A percentile compares a stretch with the other conserved stretches of the same genome.
These are phyloP conservation scores for Aspergillus sp. DNA, from an alignment of 2,329 filamentous ascomycete species.

Conservation along the genomic window DNA sequence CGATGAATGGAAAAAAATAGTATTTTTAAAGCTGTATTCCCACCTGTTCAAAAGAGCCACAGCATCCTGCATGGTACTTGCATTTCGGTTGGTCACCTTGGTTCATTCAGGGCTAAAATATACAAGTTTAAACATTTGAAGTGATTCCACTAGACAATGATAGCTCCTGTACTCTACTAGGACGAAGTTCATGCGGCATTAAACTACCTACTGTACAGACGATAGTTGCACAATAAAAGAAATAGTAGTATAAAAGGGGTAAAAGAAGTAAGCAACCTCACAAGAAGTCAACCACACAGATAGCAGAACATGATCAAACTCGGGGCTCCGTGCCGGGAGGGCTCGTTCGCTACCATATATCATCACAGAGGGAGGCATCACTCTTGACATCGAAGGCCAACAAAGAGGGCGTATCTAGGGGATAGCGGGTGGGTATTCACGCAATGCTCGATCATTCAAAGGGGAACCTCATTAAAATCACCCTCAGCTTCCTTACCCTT, in stretches of 20 bases:
- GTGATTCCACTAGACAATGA: not conserved
- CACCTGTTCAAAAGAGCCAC: not conserved
- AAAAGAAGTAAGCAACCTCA: not conserved
- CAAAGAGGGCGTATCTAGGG: slow-evolving; percentile 1
- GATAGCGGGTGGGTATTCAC: slow-evolving; percentile 15
- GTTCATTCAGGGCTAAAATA: too few relatives aligned
- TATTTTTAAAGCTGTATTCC: not conserved
- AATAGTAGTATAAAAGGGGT: not conserved
- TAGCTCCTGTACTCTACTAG: not conserved
- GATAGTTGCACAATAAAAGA: slow-evolving; percentile 7
- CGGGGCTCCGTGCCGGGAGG: not conserved
- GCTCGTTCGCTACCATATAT: slow-evolving; percentile 4
- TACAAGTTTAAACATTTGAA: too few relatives aligned
- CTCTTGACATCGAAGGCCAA: not conserved
- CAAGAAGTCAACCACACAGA: slow-evolving; percentile 11
- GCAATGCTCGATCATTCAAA: slow-evolving; percentile 18
- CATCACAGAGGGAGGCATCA: not conserved
- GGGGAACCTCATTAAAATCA: slow-evolving; percentile 36
- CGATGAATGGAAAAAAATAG: not conserved
- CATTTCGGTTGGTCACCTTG: too few relatives aligned
- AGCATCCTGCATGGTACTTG: not conserved
- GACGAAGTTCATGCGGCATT: slow-evolving; percentile 3
- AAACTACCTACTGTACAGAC: slow-evolving; percentile 18
- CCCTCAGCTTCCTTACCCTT: slow-evolving; percentile 33
- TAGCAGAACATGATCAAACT: slow-evolving; percentile 2